Evolutionary conservation across 2,329 filamentous ascomycete genomes (phyloP), one percentile per base, ranked within the genome.

Genomic region (Aspergillus fumigatus): DNA sequence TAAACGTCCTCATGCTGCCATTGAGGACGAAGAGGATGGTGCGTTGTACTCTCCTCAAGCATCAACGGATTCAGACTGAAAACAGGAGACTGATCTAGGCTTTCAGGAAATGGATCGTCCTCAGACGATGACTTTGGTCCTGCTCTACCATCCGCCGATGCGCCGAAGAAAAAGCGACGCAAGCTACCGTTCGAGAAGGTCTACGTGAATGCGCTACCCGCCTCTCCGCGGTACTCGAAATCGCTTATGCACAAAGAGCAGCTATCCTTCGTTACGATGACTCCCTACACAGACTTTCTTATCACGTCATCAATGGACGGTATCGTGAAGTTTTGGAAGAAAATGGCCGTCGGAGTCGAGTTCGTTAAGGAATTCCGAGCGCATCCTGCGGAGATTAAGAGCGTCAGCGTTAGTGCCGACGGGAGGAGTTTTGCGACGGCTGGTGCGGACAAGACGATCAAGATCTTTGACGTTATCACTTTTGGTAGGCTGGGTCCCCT

Each of bases 241-340:
- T 97, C 94, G 48, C 81, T 99, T 68, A 99, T 99, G 95, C 94
- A 99, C 82, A 92, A 93, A 77, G 94, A 99, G 65, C 92, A 96
- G 76, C 77, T 99, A 51, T 84, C 88, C 56, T 97, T 92, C 68
- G 84, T 90, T 61, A 95, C 88, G 11, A 87, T 96, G 72, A 96
- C 95, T 1, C 92, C 92, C 0, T 79, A 88, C 58, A 97, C 93
- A 58, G 94, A 97, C 65, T 99, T 99, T 70, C 80, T 99, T 40
- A 94, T 99, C 60, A 99, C 94, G 1, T 90, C 89, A 59, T 97
- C 94, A 0, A 78, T 90, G 47, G 94, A 99, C 70, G 95, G 95
- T n/a, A 88, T 93, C 0, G 93, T 97, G 65, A 99, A 99, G 75
- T 99, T 99, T 73, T 99, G 94, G 94, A 99, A 99, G 79, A 99